phyloP scores from a whole-genome alignment of 441 rosid species.

The Erodium chrysanthum region DNA sequence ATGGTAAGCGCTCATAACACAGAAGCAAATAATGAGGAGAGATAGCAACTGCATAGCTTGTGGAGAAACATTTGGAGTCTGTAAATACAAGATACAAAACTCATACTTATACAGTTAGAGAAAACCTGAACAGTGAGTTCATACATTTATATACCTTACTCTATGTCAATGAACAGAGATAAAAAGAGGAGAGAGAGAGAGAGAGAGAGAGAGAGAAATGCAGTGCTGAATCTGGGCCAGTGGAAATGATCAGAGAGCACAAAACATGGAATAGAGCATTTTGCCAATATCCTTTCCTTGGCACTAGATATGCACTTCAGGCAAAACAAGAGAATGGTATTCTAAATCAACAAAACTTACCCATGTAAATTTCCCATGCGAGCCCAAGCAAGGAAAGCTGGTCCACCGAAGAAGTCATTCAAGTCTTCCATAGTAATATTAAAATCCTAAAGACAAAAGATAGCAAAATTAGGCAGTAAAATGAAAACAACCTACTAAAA shows the following conservation, averaged over 20 bases:
- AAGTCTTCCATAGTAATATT: conserved; percentile 60
- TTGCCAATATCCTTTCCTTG: not conserved
- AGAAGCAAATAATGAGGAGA: conserved; percentile 12
- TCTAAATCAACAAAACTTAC: conserved; percentile 29
- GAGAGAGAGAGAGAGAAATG: not conserved
- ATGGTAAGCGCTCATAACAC: not conserved
- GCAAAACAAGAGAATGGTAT: not conserved
- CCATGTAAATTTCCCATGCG: conserved; percentile 98
- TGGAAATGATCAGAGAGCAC: not conserved
- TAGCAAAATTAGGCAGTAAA: conserved; percentile 5
- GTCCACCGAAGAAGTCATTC: conserved; percentile 90
- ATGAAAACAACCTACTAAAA: not conserved
- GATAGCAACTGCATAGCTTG: not conserved
- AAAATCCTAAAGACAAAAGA: conserved; percentile 45
- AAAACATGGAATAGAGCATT: not conserved
- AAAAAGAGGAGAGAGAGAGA: not conserved
- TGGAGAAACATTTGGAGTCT: not conserved
- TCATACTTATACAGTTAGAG: not conserved
- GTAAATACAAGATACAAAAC: not conserved
- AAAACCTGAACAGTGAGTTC: conserved; percentile 2
- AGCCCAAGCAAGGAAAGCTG: conserved; percentile 99
- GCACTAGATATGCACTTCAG: conserved; percentile 7
- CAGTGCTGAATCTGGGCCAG: not conserved
- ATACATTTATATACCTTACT: not conserved
- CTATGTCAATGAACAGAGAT: not conserved